Base-by-base conservation (phyloP, 2,329 filamentous ascomycete species). In the Epichloe scottii region DNA sequence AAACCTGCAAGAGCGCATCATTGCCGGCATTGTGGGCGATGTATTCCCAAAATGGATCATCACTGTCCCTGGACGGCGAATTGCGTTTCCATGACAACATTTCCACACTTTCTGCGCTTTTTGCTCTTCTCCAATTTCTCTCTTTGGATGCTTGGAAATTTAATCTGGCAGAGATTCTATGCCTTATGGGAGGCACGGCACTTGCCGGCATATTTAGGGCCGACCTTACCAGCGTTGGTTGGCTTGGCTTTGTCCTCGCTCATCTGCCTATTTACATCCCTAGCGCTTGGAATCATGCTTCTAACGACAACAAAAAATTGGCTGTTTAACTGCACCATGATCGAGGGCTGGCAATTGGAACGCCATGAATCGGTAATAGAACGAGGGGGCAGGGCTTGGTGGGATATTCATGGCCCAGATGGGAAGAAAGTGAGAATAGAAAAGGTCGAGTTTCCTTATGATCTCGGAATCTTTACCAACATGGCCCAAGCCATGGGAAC, bases 41-140 rank as follows among this genome's bases (percentile, higher is more conserved):
- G 86, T 66, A 78, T 89, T 46, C 84, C 85, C 38, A 85, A 81
- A 67, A 90, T 90, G 86, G 86, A 90, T 68, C 85, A 89, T 68
- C 87, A 94, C 69, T 93, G 87, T 62, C 86, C 87, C 3, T 93
- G 87, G 87, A 91, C 86, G 3, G 72, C 70, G 54, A 91, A 90
- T 68, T 94, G 88, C 70, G 85, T 93, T 49, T 89, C 85, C 12
- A 78, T 89, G 65, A 83, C 82, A 54, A 90, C 85, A 1, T 87
- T 89, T 60, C 87, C 88, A 7, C 84, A 91, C 68, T 93, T 93
- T 66, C 56, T 89, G 45, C 85, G 87, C 59, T 91, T 93, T 69
- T 72, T 93, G 42, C 63, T 81, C 55, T 90, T 81, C 63, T 75
- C 85, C 26, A 84, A 85, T 60, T 53, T 76, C 14, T 73, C 84